These are phyloP conservation scores for Tricholoma flavovirens DNA, from an alignment of 768 basidiomycete genomes.

Conservation along the genomic window DNA sequence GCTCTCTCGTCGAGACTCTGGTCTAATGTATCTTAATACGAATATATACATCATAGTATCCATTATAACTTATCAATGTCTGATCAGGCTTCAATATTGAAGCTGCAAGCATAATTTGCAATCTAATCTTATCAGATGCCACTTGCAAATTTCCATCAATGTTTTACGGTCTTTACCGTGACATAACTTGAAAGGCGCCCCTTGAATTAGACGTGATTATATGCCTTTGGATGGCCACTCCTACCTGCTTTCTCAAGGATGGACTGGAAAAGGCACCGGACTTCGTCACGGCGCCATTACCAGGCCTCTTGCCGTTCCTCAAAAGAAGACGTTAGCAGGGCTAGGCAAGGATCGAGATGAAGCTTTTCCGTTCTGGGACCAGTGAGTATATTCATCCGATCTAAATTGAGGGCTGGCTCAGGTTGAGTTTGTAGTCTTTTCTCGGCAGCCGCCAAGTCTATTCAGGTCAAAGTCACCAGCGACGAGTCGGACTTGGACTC, in stretches of 20 bases:
- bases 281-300: conserved; percentile 79
- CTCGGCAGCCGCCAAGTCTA: conserved; percentile 74
- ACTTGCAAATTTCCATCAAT: no score
- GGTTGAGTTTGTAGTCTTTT: conserved; percentile 57
- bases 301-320: conserved; percentile 70
- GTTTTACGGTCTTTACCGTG: no score
- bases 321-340: conserved; percentile 82
- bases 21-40: not conserved
- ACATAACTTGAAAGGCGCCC: no score
- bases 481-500: no score
- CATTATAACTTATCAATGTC: no score
- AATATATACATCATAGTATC: not conserved
- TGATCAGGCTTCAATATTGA: not conserved
- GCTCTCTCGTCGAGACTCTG: not conserved
- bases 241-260: conserved; percentile 78
- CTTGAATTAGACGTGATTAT: not conserved
- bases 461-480: conserved; percentile 60
- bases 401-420: not conserved
- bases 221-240: conserved; percentile 72
- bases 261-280: conserved; percentile 81
- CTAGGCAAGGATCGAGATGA: conserved; percentile 93
- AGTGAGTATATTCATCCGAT: conserved; percentile 48
- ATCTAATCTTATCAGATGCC: not conserved
- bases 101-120: not conserved
- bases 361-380: conserved; percentile 97